A percentile compares a stretch with the other conserved stretches of the same genome.
phyloP scores from a whole-genome alignment of 345 rosid species.

The Limnanthes douglasii region DNA sequence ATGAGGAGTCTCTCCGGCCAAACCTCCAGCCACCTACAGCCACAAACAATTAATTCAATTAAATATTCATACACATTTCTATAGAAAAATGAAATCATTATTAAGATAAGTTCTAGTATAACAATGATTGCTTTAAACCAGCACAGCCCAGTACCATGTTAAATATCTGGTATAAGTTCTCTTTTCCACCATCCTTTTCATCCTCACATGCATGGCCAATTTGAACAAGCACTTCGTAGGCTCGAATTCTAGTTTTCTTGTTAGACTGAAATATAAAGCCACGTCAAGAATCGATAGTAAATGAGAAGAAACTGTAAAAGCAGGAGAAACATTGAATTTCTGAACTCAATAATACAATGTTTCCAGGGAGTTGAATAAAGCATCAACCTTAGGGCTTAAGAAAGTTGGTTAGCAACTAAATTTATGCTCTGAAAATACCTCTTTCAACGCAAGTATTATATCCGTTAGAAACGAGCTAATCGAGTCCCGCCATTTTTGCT shows the following conservation, averaged over 20 bases:
- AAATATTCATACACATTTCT: no score
- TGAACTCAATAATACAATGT: no score
- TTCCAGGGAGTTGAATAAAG: slow-evolving; percentile 6
- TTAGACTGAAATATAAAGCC: slow-evolving; percentile 40
- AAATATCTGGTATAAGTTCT: slow-evolving; percentile 56
- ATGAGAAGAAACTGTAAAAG: no score
- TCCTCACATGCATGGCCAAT: slow-evolving; percentile 89
- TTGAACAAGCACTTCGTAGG: slow-evolving; percentile 86
- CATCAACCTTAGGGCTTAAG: slow-evolving; percentile 3
- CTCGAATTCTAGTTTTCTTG: slow-evolving; percentile 87
- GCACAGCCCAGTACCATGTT: slow-evolving; percentile 80
- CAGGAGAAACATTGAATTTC: no score
- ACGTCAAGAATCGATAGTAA: no score
- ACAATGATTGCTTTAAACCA: no score
- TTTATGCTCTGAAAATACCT: slow-evolving; percentile 35
- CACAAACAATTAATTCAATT: no score
- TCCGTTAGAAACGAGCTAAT: slow-evolving; percentile 74
- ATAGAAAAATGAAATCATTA: no score
- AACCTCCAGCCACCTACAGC: slow-evolving; percentile 76
- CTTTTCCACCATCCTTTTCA: slow-evolving; percentile 76
- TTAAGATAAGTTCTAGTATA: no score
- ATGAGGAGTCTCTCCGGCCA: slow-evolving; percentile 91
- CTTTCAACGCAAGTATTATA: slow-evolving; percentile 80
- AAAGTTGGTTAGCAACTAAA: no score
- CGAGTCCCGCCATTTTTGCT: slow-evolving; percentile 30